phyloP scores from a whole-genome alignment of 2,329 filamentous ascomycete genomes.

The Sphaerulina vaccinii region DNA sequence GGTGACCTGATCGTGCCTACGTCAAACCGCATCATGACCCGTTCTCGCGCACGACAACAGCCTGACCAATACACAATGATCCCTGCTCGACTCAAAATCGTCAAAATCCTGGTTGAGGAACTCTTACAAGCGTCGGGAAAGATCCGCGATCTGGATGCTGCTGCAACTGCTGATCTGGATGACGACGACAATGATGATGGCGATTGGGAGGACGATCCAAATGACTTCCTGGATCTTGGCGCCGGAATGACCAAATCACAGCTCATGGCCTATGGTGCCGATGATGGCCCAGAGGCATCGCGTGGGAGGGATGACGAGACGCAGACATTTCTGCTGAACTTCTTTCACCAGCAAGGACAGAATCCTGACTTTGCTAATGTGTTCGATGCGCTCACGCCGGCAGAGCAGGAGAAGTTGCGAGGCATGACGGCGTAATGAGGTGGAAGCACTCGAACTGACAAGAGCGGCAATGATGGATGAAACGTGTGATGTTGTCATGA shows the following conservation, averaged over 20 bases:
- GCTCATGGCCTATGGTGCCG: conserved; percentile 72
- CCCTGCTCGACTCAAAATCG: conserved; percentile 85
- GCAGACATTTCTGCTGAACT: conserved; percentile 76
- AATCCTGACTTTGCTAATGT: conserved; percentile 56
- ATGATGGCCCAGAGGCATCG: conserved; percentile 47
- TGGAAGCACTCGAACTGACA: too few species aligned
- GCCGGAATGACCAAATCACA: conserved; percentile 58
- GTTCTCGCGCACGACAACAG: conserved; percentile 82
- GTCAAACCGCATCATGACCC: conserved; percentile 85
- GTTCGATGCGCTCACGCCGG: conserved; percentile 53
- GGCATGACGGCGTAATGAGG: conserved; percentile 28
- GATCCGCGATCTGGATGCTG: conserved; percentile 46
- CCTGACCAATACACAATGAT: conserved; percentile 88
- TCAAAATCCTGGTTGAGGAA: conserved; percentile 94
- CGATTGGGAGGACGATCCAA: conserved; percentile 80
- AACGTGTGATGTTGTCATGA: too few species aligned
- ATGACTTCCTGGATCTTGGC: conserved; percentile 71
- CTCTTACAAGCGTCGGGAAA: conserved; percentile 74
- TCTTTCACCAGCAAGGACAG: conserved; percentile 64
- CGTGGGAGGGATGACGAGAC: conserved; percentile 86
- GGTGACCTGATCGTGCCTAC: conserved; percentile 83
- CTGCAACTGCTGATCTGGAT: conserved; percentile 59
- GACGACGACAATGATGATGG: conserved; percentile 71
- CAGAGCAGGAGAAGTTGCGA: conserved; percentile 55
- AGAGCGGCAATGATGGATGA: too few species aligned